Percentiles rank a stretch among this genome's conserved stretches.
Evolutionary conservation across 495 filamentous ascomycete species (phyloP).

Genomic region (Echria macrotheca): DNA sequence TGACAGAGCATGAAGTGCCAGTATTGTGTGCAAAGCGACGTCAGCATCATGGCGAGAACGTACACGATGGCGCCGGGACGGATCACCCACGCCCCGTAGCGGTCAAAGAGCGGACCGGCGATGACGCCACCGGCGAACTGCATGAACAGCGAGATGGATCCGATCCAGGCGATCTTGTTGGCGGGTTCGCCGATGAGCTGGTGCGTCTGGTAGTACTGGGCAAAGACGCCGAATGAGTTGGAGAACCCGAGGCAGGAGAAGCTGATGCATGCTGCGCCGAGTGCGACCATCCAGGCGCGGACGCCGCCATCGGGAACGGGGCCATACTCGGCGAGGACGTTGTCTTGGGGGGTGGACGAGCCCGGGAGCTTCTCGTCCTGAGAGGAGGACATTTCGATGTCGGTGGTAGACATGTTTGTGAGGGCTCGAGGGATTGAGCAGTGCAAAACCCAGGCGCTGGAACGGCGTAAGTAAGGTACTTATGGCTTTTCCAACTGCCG

Average conservation of each 20-base stretch:
- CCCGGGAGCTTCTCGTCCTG: not conserved
- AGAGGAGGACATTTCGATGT: not conserved
- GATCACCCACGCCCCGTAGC: slow-evolving; percentile 42
- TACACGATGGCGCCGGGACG: slow-evolving; percentile 32
- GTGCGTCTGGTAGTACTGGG: slow-evolving; percentile 53
- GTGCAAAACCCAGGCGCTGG: too few species aligned
- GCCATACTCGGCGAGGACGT: not conserved
- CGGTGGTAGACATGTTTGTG: not conserved
- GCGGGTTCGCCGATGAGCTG: slow-evolving; percentile 42
- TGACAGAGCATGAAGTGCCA: slow-evolving; percentile 62
- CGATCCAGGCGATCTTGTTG: slow-evolving; percentile 58
- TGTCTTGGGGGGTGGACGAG: not conserved
- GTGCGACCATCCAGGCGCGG: slow-evolving; percentile 24
- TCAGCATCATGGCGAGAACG: slow-evolving; percentile 49
- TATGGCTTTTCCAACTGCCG: not conserved
- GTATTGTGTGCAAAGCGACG: slow-evolving; percentile 50
- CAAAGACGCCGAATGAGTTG: slow-evolving; percentile 58
- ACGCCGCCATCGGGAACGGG: slow-evolving; percentile 22
- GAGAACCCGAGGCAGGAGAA: slow-evolving; percentile 57
- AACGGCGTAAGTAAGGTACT: not conserved
- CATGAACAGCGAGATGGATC: slow-evolving; percentile 46
- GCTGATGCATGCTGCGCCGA: slow-evolving; percentile 20
- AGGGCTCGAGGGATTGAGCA: too few species aligned
- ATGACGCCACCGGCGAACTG: slow-evolving; percentile 42
- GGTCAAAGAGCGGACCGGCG: slow-evolving; percentile 49